These are phyloP conservation scores for Pigoraptor vietnamica DNA, from an alignment of 78 protist species.

Conservation along the genomic window DNA sequence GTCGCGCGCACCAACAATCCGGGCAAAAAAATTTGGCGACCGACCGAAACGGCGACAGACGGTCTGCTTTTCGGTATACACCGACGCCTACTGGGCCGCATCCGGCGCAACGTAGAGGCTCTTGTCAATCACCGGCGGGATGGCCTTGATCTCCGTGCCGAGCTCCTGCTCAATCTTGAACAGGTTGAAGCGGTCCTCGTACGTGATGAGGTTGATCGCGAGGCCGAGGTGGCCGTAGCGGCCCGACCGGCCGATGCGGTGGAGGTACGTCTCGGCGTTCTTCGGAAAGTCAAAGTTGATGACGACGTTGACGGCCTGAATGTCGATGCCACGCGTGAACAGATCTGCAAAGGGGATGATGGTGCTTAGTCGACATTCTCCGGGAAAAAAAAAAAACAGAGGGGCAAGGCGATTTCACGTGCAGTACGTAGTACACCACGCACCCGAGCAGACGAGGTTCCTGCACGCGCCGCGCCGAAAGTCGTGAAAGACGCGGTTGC, in stretches of 20 bases:
- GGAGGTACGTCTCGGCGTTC: conserved; percentile 31
- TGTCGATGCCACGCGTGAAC: conserved; percentile 48
- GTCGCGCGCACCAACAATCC: too few species aligned
- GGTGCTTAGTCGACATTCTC: too few species aligned
- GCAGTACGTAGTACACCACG: neutral
- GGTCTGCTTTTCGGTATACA: too few species aligned
- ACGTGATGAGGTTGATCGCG: conserved; percentile 58
- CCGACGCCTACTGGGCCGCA: neutral
- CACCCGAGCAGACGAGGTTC: conserved; percentile 93
- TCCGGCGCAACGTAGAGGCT: conserved; percentile 48
- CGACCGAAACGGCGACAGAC: too few species aligned
- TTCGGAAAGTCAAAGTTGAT: conserved; percentile 32
- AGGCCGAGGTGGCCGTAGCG: conserved; percentile 32
- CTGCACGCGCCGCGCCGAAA: conserved; percentile 18
- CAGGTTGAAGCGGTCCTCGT: conserved; percentile 85
- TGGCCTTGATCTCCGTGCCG: conserved; percentile 95
- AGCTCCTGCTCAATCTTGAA: conserved; percentile 89
- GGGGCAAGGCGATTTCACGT: neutral
- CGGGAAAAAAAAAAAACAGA: neutral
- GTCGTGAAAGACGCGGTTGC: conserved; percentile 24
- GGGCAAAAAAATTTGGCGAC: too few species aligned
- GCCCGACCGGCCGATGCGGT: conserved; percentile 56
- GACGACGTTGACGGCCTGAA: conserved; percentile 39
- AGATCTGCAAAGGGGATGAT: conserved; percentile 14
- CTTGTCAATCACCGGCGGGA: conserved; percentile 85